phyloP scores from a whole-genome alignment of 1,139 yeast genomes.

The Geotrichum siamense region DNA sequence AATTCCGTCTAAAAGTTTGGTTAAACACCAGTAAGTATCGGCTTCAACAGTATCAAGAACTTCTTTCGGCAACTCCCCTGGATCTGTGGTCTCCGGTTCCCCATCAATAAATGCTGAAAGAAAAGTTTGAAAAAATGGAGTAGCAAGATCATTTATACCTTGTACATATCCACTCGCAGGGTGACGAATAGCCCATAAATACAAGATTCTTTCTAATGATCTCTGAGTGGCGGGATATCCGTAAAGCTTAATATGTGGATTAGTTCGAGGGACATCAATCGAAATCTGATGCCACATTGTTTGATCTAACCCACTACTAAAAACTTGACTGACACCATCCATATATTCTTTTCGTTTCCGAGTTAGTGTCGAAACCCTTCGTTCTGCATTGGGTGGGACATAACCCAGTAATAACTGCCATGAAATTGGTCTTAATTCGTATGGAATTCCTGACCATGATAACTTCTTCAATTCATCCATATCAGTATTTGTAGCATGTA shows the following conservation, averaged over 20 bases:
- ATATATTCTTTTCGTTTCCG: conserved; percentile 81
- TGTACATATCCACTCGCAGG: conserved; percentile 99
- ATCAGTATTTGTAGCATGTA: conserved; percentile 58
- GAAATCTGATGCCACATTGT: conserved; percentile 93
- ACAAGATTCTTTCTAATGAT: conserved; percentile 68
- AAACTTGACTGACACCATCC: conserved; percentile 60
- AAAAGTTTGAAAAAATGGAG: conserved; percentile 90
- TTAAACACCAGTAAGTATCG: conserved; percentile 94
- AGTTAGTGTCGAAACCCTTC: conserved; percentile 62
- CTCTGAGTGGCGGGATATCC: conserved; percentile 63
- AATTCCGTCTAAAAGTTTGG: conserved; percentile 82
- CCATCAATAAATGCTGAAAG: conserved; percentile 56
- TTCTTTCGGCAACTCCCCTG: conserved; percentile 50
- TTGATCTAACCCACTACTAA: conserved; percentile 57
- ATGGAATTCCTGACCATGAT: conserved; percentile 93
- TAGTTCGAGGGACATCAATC: conserved; percentile 92
- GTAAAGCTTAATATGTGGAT: conserved; percentile 74
- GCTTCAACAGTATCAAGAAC: conserved; percentile 68
- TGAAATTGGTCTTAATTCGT: conserved; percentile 67
- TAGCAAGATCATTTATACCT: conserved; percentile 90
- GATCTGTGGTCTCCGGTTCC: conserved; percentile 50
- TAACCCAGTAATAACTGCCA: conserved; percentile 92
- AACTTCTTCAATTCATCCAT: conserved; percentile 61
- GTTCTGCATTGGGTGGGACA: conserved; percentile 72
- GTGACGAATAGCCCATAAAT: conserved; percentile 94